Base-by-base conservation (phyloP, 164 flowering plant species). In the Sextonia rubra region DNA sequence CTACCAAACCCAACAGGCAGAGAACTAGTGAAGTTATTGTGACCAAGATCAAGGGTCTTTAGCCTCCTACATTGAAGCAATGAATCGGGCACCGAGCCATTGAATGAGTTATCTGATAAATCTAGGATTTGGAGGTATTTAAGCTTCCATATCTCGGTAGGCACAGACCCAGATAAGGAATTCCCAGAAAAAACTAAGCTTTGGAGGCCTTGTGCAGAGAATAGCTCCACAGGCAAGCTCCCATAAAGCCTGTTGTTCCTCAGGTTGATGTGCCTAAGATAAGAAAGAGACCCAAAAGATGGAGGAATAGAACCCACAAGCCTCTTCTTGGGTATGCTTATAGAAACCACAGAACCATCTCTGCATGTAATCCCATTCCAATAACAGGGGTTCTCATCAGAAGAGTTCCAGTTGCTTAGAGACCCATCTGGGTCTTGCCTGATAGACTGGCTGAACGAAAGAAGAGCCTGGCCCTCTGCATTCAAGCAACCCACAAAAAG, bases 311-410 rank as follows among this genome's bases (percentile, higher is more conserved):
- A 78, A 56, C 99, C 99, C 73, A 48, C 73, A 52, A 95, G 91
- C 49, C 82, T 86, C 79, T 85, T 90, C 80, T 83, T 90, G 14
- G 99, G 97, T 44, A 93, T 91, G 80, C 85, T 85, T 14, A 95
- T 64, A 69, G 95, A 91, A 11, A 88, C 83, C 47, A 95, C 99
- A 75, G 69, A 86, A 11, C 67, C 73, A 26, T 91, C 85, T 80
- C 74, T 88, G 85, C 99, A 95, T 56, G 92, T 80, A 70, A 95
- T 72, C 47, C 98, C 99, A 82, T 88, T 91, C 97, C 99, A 92
- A 3, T 85, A 81, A 82, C 99, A 95, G 47, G 98, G 98, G 79
- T 71, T 88, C 14, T 82, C 85, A 80, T 92, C 93, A 69, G 93
- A 88, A 18, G 82, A 73, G 82, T 92, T 89, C 98, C 98, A 94